phyloP scores from a whole-genome alignment of 108 stramenopile species.

The Stephanodiscus triporus region DNA sequence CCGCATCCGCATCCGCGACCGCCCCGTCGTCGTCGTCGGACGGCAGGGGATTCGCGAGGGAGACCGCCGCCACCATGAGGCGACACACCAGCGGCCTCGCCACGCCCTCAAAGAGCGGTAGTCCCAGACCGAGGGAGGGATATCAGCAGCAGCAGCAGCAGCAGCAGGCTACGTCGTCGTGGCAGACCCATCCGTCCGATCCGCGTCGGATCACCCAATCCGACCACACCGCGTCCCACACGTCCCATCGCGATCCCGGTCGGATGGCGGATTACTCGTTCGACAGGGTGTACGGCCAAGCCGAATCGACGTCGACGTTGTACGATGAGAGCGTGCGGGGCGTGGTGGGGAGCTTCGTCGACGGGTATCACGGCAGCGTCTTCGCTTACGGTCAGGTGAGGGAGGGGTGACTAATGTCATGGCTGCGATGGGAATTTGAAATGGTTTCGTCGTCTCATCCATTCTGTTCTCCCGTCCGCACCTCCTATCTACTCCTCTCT shows the following conservation, averaged over 20 bases:
- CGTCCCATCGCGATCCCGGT: conserved; percentile 7
- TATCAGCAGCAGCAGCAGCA: conserved; percentile 3
- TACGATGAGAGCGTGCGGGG: conserved; percentile 56
- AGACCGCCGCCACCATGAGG: background rate
- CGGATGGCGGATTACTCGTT: conserved; percentile 64
- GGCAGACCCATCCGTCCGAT: background rate
- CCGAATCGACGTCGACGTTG: conserved; percentile 45
- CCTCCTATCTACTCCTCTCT: background rate
- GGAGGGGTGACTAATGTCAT: conserved; percentile 18
- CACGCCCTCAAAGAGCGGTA: background rate
- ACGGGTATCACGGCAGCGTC: conserved; percentile 93
- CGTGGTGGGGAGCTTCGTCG: conserved; percentile 72
- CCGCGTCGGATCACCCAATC: conserved; percentile 1
- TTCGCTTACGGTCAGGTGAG: conserved; percentile 91
- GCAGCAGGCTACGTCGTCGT: background rate
- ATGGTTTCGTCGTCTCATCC: background rate
- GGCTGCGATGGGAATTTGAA: no score
- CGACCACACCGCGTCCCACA: background rate
- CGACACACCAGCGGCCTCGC: background rate
- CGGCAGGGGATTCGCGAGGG: no score
- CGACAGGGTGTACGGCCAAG: conserved; percentile 64
- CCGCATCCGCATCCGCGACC: background rate
- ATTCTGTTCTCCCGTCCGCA: background rate
- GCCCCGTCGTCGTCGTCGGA: no score
- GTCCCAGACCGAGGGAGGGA: background rate